phyloP scores from a whole-genome alignment of 306 rosid species.

The Abrus pulchellus region DNA sequence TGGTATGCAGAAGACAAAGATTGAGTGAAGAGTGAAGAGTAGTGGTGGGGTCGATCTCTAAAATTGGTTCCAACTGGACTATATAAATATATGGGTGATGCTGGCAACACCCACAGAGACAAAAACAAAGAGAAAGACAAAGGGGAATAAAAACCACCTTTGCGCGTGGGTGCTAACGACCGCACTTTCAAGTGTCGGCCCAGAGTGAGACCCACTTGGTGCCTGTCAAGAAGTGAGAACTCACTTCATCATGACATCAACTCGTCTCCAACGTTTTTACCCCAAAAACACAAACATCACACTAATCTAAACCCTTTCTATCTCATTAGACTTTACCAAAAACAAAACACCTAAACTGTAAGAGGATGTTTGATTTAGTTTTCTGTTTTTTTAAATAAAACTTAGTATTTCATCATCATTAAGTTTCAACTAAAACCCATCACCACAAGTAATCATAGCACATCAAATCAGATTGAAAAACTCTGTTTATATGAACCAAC shows the following conservation, averaged over 20 bases:
- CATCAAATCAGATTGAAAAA: neutral
- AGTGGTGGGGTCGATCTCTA: neutral
- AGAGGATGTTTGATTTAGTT: too few relatives aligned
- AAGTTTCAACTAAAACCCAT: neutral
- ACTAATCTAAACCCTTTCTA: neutral
- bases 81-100: neutral
- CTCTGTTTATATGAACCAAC: too few relatives aligned
- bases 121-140: neutral
- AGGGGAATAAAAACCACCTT: neutral
- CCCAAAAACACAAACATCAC: neutral
- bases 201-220: constrained; percentile 48
- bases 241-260: constrained; percentile 3
- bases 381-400: too few relatives aligned
- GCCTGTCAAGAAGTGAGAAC: constrained; percentile 33
- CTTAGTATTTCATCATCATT: constrained; percentile 3
- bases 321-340: constrained; percentile 34
- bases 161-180: constrained; percentile 47
- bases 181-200: constrained; percentile 32
- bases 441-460: constrained; percentile 19
- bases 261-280: neutral
- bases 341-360: neutral
- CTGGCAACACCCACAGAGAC: neutral
- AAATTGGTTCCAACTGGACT: neutral
- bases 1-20: neutral
- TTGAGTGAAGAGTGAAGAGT: constrained; percentile 28